These are phyloP conservation scores for Ophiosphaerella narmari DNA, from an alignment of 2,329 filamentous ascomycete species.

Conservation along the genomic window DNA sequence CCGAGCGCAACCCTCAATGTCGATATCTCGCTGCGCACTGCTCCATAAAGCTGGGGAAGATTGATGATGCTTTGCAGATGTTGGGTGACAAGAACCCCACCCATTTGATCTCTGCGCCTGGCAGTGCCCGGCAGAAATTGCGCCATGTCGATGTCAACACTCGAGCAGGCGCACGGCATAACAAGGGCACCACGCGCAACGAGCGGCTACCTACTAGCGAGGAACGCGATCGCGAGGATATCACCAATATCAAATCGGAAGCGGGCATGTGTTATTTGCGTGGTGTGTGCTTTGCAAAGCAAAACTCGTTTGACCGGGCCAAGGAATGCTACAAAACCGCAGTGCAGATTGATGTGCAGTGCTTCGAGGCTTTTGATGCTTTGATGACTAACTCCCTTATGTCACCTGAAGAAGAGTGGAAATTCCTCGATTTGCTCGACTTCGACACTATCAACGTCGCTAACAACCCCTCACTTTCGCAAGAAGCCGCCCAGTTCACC, in stretches of 20 bases:
- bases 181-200: slow-evolving; percentile 52
- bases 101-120: slow-evolving; percentile 74
- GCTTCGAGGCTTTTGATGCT: slow-evolving; percentile 97
- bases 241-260: slow-evolving; percentile 80
- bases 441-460: slow-evolving; percentile 79
- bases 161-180: slow-evolving; percentile 52
- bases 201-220: slow-evolving; percentile 63
- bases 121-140: slow-evolving; percentile 70
- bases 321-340: slow-evolving; percentile 99
- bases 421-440: slow-evolving; percentile 84
- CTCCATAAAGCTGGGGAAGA: slow-evolving; percentile 87
- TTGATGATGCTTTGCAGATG: slow-evolving; percentile 82
- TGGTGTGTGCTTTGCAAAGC: slow-evolving; percentile 92
- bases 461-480: slow-evolving; percentile 68
- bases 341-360: slow-evolving; percentile 94
- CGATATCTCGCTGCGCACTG: slow-evolving; percentile 93
- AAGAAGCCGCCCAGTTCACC: slow-evolving; percentile 91
- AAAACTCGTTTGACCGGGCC: slow-evolving; percentile 94
- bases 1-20: slow-evolving; percentile 80
- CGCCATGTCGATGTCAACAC: slow-evolving; percentile 65
- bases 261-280: slow-evolving; percentile 96
- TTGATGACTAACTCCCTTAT: slow-evolving; percentile 96
- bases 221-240: slow-evolving; percentile 70
- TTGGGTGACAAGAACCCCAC: slow-evolving; percentile 94
- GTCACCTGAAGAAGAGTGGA: slow-evolving; percentile 85